Evolutionary conservation across 495 filamentous ascomycete species (phyloP).

Genomic region (Lasiosphaeria miniovina): DNA sequence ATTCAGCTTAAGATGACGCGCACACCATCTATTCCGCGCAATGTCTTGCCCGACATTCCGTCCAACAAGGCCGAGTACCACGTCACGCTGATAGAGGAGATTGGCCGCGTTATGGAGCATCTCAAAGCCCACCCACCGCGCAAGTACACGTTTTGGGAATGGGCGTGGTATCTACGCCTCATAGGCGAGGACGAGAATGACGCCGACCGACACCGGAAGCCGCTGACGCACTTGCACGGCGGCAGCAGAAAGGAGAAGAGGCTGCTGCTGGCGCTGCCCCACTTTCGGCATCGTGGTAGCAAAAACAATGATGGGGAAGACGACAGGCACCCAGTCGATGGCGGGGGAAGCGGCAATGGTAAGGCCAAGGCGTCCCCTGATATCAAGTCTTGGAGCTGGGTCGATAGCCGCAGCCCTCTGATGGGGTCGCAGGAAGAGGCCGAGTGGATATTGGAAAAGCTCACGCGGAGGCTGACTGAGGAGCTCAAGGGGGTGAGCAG

Average conservation of each 20-base stretch:
- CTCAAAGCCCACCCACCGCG: conserved; percentile 56
- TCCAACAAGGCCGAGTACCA: conserved; percentile 56
- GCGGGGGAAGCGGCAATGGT: conserved; percentile 2
- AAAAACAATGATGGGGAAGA: background rate
- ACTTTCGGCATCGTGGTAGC: too few relatives aligned
- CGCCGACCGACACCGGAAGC: conserved; percentile 40
- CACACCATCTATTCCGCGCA: conserved; percentile 28
- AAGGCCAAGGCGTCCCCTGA: conserved; percentile 2
- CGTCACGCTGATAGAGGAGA: conserved; percentile 63
- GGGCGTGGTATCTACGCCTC: conserved; percentile 75
- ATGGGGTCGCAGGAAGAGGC: conserved; percentile 71
- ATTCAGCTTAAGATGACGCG: conserved; percentile 18
- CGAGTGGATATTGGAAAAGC: conserved; percentile 73
- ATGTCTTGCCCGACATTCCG: conserved; percentile 29
- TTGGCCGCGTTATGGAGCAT: conserved; percentile 63
- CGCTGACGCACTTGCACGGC: conserved; percentile 7
- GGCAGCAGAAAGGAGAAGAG: background rate
- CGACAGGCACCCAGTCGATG: background rate
- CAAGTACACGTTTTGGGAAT: conserved; percentile 76
- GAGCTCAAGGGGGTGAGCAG: conserved; percentile 42
- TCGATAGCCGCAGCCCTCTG: conserved; percentile 67
- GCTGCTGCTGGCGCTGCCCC: background rate
- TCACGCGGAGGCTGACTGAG: conserved; percentile 53
- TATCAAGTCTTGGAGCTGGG: conserved; percentile 47
- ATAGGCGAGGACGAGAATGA: conserved; percentile 66